Conservation (phyloP, 352 stramenopile genomes). For the Globisporangium takayamanum region DNA sequence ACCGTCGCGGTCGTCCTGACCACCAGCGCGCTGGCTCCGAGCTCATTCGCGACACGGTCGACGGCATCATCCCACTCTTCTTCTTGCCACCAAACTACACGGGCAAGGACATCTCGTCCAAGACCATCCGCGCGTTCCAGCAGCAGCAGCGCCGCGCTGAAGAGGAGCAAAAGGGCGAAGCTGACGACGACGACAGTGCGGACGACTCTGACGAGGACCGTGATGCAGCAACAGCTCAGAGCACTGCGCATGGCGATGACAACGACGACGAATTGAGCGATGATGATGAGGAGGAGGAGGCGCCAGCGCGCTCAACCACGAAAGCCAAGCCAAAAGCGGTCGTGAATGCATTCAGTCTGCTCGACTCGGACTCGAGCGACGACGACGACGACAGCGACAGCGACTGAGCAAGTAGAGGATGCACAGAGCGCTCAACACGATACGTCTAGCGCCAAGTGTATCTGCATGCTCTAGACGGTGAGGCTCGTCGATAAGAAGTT, state of each 20-base stretch:
- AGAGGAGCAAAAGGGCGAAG: conserved; percentile 14
- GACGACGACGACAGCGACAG: conserved; percentile 28
- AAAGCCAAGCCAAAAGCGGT: conserved; percentile 19
- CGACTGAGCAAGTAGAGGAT: not conserved
- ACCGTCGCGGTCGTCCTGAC: conserved; percentile 68
- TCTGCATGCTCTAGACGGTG: too few relatives aligned
- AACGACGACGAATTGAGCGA: conserved; percentile 5
- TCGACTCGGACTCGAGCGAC: conserved; percentile 88
- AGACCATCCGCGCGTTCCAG: conserved; percentile 30
- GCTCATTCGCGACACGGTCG: conserved; percentile 74
- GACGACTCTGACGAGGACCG: conserved; percentile 9
- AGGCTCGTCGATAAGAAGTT: too few relatives aligned
- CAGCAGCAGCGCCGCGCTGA: conserved; percentile 15
- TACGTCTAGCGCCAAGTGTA: too few relatives aligned
- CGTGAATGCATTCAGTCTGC: conserved; percentile 74
- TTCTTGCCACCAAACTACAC: conserved; percentile 76
- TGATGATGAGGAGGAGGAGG: conserved; percentile 1
- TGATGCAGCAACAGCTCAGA: not conserved
- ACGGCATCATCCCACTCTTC: conserved; percentile 76
- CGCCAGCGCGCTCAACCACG: not conserved
- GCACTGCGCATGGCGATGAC: not conserved
- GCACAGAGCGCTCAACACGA: too few relatives aligned
- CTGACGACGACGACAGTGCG: conserved; percentile 16
- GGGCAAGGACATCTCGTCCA: conserved; percentile 37
- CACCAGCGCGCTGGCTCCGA: conserved; percentile 77